Evolutionary conservation across 495 filamentous ascomycete species (phyloP).

Genomic region (Penicillium tannophilum): DNA sequence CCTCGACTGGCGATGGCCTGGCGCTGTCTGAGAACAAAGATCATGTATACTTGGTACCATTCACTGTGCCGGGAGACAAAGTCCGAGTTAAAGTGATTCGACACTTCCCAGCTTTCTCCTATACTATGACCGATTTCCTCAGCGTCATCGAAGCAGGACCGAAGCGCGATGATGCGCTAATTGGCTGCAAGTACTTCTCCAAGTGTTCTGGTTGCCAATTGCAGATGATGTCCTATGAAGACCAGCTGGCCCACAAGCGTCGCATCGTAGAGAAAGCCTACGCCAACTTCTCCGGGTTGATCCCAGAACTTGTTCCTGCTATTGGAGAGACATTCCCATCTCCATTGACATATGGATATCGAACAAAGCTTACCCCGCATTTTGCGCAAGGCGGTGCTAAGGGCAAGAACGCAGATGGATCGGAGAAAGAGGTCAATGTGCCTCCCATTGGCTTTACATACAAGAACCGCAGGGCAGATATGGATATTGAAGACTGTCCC

Average conservation of each 20-base stretch:
- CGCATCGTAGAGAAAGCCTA: conserved; percentile 89
- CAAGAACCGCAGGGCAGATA: conserved; percentile 68
- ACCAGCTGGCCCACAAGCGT: conserved; percentile 83
- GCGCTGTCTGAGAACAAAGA: conserved; percentile 63
- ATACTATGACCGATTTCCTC: conserved; percentile 79
- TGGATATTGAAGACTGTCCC: conserved; percentile 97
- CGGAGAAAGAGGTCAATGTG: conserved; percentile 46
- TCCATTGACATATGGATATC: conserved; percentile 87
- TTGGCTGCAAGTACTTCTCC: conserved; percentile 83
- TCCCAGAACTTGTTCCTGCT: conserved; percentile 71
- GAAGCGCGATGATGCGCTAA: conserved; percentile 71
- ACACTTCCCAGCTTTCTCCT: conserved; percentile 59
- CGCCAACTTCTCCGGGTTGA: conserved; percentile 81
- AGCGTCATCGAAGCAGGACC: conserved; percentile 72
- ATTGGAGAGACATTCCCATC: conserved; percentile 85
- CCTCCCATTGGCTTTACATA: conserved; percentile 90
- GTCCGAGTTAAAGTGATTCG: conserved; percentile 77
- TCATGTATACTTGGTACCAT: conserved; percentile 87
- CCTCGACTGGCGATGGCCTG: conserved; percentile 89
- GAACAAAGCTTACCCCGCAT: conserved; percentile 95
- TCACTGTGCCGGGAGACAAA: conserved; percentile 81
- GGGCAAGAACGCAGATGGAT: conserved; percentile 35
- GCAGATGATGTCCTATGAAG: conserved; percentile 90
- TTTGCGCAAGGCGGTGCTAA: conserved; percentile 63
- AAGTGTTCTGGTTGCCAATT: conserved; percentile 93